These are phyloP conservation scores for Aspergillus nomiae DNA, from an alignment of 2,329 filamentous ascomycete genomes.

Conservation along the genomic window DNA sequence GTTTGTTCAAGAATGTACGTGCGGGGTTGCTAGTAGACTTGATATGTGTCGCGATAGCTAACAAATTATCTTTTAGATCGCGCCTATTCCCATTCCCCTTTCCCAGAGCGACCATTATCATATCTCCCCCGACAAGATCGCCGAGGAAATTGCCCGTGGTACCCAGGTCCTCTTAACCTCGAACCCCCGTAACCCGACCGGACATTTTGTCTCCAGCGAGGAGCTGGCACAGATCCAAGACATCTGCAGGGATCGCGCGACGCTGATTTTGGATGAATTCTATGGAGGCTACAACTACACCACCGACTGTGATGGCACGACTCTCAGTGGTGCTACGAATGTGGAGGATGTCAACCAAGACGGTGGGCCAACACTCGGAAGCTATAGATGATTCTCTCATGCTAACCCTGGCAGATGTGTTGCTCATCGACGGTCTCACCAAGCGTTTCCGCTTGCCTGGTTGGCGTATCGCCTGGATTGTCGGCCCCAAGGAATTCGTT, in stretches of 20 bases:
- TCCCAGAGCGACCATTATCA: constrained; percentile 86
- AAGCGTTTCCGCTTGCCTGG: constrained; percentile 96
- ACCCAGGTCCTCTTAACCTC: constrained; percentile 89
- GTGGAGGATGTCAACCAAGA: constrained; percentile 86
- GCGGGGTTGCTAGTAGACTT: background rate
- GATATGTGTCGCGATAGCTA: background rate
- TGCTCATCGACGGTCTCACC: constrained; percentile 93
- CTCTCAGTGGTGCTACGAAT: constrained; percentile 87
- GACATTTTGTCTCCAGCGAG: constrained; percentile 79
- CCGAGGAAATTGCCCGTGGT: constrained; percentile 83
- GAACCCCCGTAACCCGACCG: constrained; percentile 93
- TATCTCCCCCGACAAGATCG: constrained; percentile 90
- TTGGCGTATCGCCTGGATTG: constrained; percentile 95
- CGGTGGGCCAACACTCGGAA: constrained; percentile 31
- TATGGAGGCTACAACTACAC: constrained; percentile 97
- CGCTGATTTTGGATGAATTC: constrained; percentile 94
- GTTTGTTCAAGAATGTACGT: constrained; percentile 77
- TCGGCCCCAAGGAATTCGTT: constrained; percentile 96
- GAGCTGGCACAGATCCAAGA: constrained; percentile 90
- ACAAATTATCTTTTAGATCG: constrained; percentile 59
- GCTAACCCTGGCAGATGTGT: constrained; percentile 61
- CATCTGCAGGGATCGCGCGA: constrained; percentile 85
- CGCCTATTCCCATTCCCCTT: constrained; percentile 82
- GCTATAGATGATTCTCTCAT: background rate
- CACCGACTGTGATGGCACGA: constrained; percentile 83